Conservation (phyloP, 2,329 filamentous ascomycete species). For the Piedraia hortae region DNA sequence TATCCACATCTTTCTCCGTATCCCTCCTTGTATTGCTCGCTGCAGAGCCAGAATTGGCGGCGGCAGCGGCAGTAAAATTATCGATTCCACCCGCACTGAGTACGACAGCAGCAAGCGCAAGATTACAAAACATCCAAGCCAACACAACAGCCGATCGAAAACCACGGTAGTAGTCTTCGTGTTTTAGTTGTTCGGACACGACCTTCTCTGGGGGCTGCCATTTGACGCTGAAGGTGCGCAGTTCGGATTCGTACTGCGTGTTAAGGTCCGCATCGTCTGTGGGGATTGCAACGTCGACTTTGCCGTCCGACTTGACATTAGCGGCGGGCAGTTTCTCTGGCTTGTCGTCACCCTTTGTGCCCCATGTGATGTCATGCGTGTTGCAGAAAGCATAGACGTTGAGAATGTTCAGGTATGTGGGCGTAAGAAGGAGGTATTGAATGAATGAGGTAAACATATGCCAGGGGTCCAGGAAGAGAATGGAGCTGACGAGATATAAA, state of each 20-base stretch:
- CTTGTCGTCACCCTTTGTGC: conserved; percentile 94
- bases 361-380: conserved; percentile 93
- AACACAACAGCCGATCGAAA: conserved; percentile 80
- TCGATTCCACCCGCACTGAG: conserved; percentile 65
- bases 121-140: conserved; percentile 90
- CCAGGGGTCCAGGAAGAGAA: conserved; percentile 95
- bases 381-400: conserved; percentile 99
- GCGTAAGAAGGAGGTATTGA: conserved; percentile 84
- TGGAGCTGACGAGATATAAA: conserved; percentile 70
- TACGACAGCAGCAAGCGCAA: conserved; percentile 64
- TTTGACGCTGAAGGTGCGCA: conserved; percentile 47
- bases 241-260: conserved; percentile 72
- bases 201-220: conserved; percentile 41
- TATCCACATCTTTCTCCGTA: conserved; percentile 18
- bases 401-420: conserved; percentile 92
- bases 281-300: conserved; percentile 64
- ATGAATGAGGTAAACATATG: conserved; percentile 90
- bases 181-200: conserved; percentile 40
- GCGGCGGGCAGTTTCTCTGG: conserved; percentile 70
- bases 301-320: conserved; percentile 74
- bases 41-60: conserved; percentile 3
- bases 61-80: conserved; percentile 7
- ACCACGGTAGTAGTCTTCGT: conserved; percentile 95
- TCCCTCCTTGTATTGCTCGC: conserved; percentile 6
- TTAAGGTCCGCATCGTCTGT: conserved; percentile 89